These are phyloP conservation scores for Ganoderma meredithae DNA, from an alignment of 1,284 basidiomycete genomes.

Conservation along the genomic window DNA sequence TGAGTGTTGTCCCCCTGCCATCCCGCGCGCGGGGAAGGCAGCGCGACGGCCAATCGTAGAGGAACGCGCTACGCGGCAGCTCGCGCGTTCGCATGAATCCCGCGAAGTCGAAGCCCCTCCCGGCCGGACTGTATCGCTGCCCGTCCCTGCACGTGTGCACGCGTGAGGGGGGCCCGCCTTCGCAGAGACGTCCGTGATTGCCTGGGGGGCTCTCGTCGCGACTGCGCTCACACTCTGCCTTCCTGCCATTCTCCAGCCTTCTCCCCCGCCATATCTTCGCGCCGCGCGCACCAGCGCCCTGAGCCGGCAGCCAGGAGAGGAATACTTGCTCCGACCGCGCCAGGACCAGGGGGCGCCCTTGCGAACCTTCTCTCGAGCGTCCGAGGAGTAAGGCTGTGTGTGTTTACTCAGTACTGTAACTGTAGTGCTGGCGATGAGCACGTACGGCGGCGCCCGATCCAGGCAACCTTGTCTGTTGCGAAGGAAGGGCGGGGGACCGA, in stretches of 20 bases:
- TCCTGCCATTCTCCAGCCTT: background rate
- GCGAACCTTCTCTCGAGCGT: conserved; percentile 9
- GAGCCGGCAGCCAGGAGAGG: background rate
- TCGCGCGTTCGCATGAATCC: background rate
- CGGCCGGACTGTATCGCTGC: background rate
- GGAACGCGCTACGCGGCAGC: background rate
- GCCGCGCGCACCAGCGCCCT: conserved; percentile 1
- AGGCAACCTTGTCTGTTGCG: conserved; percentile 31
- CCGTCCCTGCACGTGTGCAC: conserved; percentile 14
- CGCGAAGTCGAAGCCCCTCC: background rate
- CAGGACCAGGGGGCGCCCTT: conserved; percentile 13
- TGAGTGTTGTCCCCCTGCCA: background rate
- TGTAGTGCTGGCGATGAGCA: conserved; percentile 3
- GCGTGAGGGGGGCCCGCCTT: conserved; percentile 16
- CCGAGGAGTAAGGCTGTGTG: conserved; percentile 8
- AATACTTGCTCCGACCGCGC: too few relatives aligned
- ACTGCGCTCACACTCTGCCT: conserved; percentile 2
- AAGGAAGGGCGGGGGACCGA: conserved; percentile 4
- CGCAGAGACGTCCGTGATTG: conserved; percentile 25
- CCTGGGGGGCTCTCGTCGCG: conserved; percentile 4
- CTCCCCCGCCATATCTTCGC: conserved; percentile 5
- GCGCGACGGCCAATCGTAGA: conserved; percentile 17
- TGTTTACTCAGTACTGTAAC: too few relatives aligned
- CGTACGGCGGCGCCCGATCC: conserved; percentile 17
- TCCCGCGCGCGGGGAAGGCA: background rate